Evolutionary conservation across 805 yeast genomes (phyloP), one percentile per base, ranked within the genome.

Genomic region (Metschnikowia bowlesiae): DNA sequence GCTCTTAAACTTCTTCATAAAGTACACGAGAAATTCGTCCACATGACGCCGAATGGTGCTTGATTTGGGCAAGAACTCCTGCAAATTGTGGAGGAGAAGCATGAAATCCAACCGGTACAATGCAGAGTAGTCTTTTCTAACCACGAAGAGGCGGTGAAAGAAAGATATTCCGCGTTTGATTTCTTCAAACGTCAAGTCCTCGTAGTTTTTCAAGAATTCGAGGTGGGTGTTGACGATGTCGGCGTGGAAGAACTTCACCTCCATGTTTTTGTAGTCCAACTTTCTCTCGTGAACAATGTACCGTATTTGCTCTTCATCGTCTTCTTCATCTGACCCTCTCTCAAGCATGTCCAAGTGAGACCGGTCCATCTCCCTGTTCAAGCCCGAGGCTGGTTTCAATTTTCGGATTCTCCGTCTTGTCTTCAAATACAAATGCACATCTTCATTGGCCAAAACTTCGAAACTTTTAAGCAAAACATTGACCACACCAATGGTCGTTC

Each of bases 101-200:
- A 92, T 78, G 61, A 94, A 82, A 62, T 91, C 97, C 33, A 94
- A 62, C 46, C 96, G 71, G 58, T 76, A 84, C 33, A 87, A 64
- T 0, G 83, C 71, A 39, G 83, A 81, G 46, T 74, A 76, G 50
- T 86, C 84, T 38, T 81, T 76, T 44, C 81, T 75, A 2, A 67
- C 59, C 44, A 85, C 83, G 56, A 89, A 82, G 1, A 89, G 66
- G 31, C 87, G 72, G 61, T 87, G 89, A 60, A 90, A 82, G 61
- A 80, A 92, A 0, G 85, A 72, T 8, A 94, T 62, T 9, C 85
- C 83, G 44, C 78, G 75, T 56, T 82, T 83, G 41, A 92, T 68
- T 44, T 83, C 84, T 10, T 69, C 74, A 48, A 81, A 81, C 1
- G 76, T 66, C 34, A 91, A 65, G 50, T 89, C 96, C 46, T 70